Base-by-base conservation (phyloP, 202 grass and related monocot species). In the Saccharum hybrid region DNA sequence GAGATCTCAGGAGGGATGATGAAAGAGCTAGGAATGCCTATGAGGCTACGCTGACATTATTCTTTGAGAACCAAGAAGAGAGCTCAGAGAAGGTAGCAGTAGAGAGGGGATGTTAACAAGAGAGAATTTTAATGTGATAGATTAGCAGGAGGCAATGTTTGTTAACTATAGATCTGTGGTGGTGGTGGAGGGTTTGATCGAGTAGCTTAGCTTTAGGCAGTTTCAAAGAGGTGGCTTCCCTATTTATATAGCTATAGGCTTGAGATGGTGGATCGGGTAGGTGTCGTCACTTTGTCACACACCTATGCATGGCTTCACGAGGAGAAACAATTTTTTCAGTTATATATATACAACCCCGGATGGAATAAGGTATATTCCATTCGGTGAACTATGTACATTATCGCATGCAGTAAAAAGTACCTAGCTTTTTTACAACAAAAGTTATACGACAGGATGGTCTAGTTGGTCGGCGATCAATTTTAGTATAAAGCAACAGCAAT, bases 41-140 rank as follows among this genome's bases (percentile, higher is more conserved):
- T 19, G 19, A 61, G 57, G 34, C 76, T 63, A 84, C 56, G 56
- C 56, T 12, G n/a, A 37, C 36, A 37, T 37, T 37, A 37, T 37
- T 37, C 36, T 37, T 37, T 37, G 5, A 37, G 36, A 6, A 37
- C 36, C 36, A 37, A 37, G 36, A 45, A 15, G 11, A 13, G 18
- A 54, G 51, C 7, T 19, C 16, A 54, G 16, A 8, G 34, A 78
- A 56, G 46, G 36, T 14, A 72, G 6, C n/a, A 46, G 4, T 14
- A 41, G 57, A 18, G 34, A 21, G 14, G 5, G 64, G 16, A 28
- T 59, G 56, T 59, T 59, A 59, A 22, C 56, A 59, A 22, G 56
- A 59, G 56, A 59, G 46, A 78, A 22, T 74, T 88, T 67, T 83
- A 41, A 33, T 54, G 56, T 48, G 9, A 66, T 68, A 60, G 46